Evolutionary conservation across 768 basidiomycete species (phyloP), one percentile per base, ranked within the genome.

Genomic region (Macrolepiota fuliginosa): DNA sequence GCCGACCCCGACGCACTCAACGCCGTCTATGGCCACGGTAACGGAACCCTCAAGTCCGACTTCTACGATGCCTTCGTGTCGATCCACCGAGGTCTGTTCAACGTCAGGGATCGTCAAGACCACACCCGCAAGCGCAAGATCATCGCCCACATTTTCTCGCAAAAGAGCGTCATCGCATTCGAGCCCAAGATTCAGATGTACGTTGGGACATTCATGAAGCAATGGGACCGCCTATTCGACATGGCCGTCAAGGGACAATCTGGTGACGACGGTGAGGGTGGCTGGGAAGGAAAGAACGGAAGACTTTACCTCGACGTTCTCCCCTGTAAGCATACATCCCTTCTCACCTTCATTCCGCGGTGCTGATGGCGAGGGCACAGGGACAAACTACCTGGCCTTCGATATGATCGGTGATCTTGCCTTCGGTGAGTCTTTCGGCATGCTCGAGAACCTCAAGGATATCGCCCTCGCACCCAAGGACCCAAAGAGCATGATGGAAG

Each of bases 51-150:
- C 62, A 94, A 94, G 68, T 84, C 87, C 11, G 70, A 82, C 15
- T 92, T 92, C 72, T 92, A 90, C 69, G 87, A 90, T 62, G 85
- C 84, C 15, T 93, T 93, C 66, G 89, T 92, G 27, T 87, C 87
- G 37, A 90, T 91, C 61, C 76, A 76, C 35, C 82, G 87, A 29
- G 89, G 89, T 0, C 76, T 92, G 32, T 92, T 92, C 83, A 91
- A 88, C 72, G 90, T 89, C n/a, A 85, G 92, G 46, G 84, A 90
- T 67, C 84, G 92, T 40, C 68, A 73, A 4, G 90, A 94, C 61
- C 94, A 96, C 71, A 81, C 91, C 10, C 86, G 94, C 42, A 96
- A 95, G 74, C 87, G 93, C 76, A 96, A 96, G 76, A 91, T 96
- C 63, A 85, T 96, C 54, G 88, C 91, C 0, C 86, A 91, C 69